Base-by-base conservation (phyloP, 1,284 basidiomycete species). In the Psilocybe mexicana region DNA sequence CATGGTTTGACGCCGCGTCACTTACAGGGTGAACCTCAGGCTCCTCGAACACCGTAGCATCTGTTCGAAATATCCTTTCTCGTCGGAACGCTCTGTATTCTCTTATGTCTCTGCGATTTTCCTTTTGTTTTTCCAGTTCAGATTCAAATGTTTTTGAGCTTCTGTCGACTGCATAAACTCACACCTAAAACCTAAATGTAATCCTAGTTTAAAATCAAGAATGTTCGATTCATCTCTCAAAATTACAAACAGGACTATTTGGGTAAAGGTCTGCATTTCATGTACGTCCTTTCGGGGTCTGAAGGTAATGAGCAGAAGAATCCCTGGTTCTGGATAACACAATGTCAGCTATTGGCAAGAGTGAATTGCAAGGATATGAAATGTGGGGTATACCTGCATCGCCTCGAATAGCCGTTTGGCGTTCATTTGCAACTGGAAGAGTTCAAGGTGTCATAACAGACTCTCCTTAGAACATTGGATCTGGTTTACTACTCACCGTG, bases 261-360 rank as follows among this genome's bases (percentile, higher is more conserved):
- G 51, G 84, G 84, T 62, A 92, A 75, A 24, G 81, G 84, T 67
- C 76, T 86, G 73, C 90, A 92, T 69, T 90, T 84, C 78, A 93
- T 90, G 65, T 92, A 76, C 38, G 88, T 90, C 70, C 79, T 79
- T 53, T 77, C 73, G 7, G 88, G 90, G 67, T 93, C 86, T 67
- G 86, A 86, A 7, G 89, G 88, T 36, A 92, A 71, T 2, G 85
- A 82, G 69, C 88, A 92, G 75, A 85, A 93, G 74, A 92, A 92
- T 18, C 85, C 88, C 65, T 79, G 73, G 7, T 79, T 77, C 85
- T 87, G 14, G 14, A 4, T 4, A 4, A 4, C 35, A 36, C 23
- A 51, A 6, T 26, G 23, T 24, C 14, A n/a, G 38, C 28, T 18
- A 18, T 18, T 18, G 18, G 18, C 18, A 18, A 18, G 18, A 18